Evolutionary conservation across 108 stramenopile species (phyloP).

Genomic region (Cyclotella distinguenda): DNA sequence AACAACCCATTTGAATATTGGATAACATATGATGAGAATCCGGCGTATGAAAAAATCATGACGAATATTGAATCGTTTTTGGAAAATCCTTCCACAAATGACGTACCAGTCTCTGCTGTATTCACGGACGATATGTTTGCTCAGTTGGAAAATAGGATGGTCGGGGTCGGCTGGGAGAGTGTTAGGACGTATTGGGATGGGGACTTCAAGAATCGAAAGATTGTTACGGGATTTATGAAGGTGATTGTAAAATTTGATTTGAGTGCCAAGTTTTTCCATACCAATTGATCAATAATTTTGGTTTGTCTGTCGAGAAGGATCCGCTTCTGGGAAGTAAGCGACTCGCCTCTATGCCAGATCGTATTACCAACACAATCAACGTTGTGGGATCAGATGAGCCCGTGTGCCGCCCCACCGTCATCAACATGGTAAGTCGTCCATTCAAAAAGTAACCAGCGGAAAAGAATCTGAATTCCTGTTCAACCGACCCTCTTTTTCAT

Average conservation of each 20-base stretch:
- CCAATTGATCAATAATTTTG: neutral
- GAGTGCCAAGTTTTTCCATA: neutral
- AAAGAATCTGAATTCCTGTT: neutral
- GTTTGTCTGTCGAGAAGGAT: conserved; percentile 42
- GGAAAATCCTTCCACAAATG: conserved; percentile 76
- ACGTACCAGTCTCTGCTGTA: conserved; percentile 76
- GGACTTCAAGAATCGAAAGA: conserved; percentile 83
- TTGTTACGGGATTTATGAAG: conserved; percentile 86
- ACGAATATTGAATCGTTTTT: conserved; percentile 79
- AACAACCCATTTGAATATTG: conserved; percentile 79
- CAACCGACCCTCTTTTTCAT: neutral
- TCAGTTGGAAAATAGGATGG: conserved; percentile 65
- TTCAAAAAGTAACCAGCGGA: neutral
- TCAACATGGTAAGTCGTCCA: conserved; percentile 70
- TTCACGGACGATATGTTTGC: conserved; percentile 88
- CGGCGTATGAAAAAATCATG: conserved; percentile 85
- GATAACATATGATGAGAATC: conserved; percentile 83
- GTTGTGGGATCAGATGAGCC: conserved; percentile 54
- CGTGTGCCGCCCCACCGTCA: conserved; percentile 89
- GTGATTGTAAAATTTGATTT: conserved; percentile 10
- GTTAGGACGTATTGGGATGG: conserved; percentile 74
- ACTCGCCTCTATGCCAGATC: conserved; percentile 92
- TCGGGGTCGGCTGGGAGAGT: conserved; percentile 64
- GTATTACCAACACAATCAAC: conserved; percentile 93
- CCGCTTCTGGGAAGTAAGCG: conserved; percentile 82